Evolutionary conservation across 768 basidiomycete species (phyloP).

Genomic region (Leccinum subgranulosum): DNA sequence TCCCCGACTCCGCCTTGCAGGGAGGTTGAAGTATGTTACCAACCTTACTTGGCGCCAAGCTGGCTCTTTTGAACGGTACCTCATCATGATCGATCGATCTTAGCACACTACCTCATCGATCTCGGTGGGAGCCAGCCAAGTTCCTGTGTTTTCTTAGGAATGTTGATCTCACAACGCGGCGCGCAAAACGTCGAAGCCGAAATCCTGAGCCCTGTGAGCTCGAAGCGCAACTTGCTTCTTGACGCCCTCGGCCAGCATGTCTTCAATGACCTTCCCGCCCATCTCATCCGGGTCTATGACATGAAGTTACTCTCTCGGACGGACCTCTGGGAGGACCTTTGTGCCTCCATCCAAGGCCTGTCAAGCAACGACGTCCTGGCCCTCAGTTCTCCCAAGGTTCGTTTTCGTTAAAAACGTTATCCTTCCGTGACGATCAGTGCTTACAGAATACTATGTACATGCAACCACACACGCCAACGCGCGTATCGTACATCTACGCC

Average conservation of each 20-base stretch:
- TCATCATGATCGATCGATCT: background rate
- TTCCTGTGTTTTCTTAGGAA: background rate
- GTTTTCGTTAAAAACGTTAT: background rate
- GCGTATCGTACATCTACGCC: background rate
- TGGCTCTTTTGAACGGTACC: too few species aligned
- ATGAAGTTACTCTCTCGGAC: slow-evolving; percentile 9
- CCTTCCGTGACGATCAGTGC: background rate
- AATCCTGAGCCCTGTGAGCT: background rate
- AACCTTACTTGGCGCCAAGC: too few species aligned
- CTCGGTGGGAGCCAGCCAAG: background rate
- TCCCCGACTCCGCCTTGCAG: too few species aligned
- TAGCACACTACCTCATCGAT: background rate
- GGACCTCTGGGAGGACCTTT: slow-evolving; percentile 12
- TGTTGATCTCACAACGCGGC: background rate
- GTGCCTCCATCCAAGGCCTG: background rate
- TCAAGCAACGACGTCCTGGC: slow-evolving; percentile 3
- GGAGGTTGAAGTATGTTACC: too few species aligned
- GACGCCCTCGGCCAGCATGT: slow-evolving; percentile 8
- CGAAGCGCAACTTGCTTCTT: slow-evolving; percentile 8
- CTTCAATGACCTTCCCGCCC: slow-evolving; percentile 15
- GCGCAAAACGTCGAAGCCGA: background rate
- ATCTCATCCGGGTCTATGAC: slow-evolving; percentile 10
- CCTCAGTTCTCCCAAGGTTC: slow-evolving; percentile 5
- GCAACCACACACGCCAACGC: background rate
- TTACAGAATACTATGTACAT: background rate